Evolutionary conservation across 2,329 filamentous ascomycete species (phyloP), one percentile per base, ranked within the genome.

Genomic region (Pyricularia grisea): DNA sequence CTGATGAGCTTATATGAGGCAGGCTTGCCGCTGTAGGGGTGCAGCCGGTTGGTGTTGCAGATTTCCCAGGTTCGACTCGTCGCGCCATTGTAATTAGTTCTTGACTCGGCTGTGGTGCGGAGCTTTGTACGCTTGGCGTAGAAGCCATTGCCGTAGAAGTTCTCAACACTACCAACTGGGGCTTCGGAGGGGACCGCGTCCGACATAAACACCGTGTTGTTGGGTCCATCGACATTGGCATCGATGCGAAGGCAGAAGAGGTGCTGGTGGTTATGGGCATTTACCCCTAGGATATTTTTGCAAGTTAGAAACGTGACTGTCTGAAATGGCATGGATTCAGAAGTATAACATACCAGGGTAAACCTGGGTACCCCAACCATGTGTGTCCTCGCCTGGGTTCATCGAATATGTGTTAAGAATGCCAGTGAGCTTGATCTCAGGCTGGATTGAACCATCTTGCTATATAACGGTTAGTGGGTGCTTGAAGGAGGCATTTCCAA

Each of bases 211-310:
- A 97, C 84, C 0, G 93, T 94, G 78, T 97, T 97, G 72, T 89
- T 85, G 0, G 90, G 87, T 0, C 94, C 94, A 76, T 97, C 94
- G 69, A 97, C 87, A 75, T 94, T 95, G 36, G 93, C 87, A 77
- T 97, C 92, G 63, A 97, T 83, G 61, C 94, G 92, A 63, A 97
- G 82, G 76, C 93, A 97, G 86, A 97, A 97, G 36, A 97, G 85
- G 78, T 97, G 94, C 79, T 97, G 93, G 79, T 97, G 94, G 81
- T 97, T 97, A 81, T 97, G 94, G 0, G 94, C 94, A 75, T 97
- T 97, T 75, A 97, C 93, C 60, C 92, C 83, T 74, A 67, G 42
- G 42, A 20, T 25, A 9, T 5, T 2, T n/a, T n/a, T 50, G 14
- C 17, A 6, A n/a, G 42, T 50, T 17, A 50, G 42, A 20, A 50